Percentiles rank a stretch among this genome's conserved stretches.
phyloP scores from a whole-genome alignment of 768 basidiomycete genomes.

The Lentinula raphanica region DNA sequence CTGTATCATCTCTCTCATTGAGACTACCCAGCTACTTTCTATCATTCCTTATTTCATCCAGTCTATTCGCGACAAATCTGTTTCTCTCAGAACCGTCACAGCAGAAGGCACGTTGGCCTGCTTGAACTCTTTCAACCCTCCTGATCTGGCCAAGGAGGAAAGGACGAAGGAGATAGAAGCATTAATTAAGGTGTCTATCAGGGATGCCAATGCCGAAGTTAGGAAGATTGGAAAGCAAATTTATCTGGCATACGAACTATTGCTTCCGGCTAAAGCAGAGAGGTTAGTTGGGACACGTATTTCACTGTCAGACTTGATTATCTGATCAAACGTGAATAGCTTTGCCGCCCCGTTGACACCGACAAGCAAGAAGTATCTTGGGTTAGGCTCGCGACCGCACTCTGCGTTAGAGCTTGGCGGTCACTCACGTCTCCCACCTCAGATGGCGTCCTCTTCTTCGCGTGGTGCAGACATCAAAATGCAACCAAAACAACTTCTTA shows the following conservation, averaged over 20 bases:
- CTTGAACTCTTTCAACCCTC: constrained; percentile 73
- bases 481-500: background rate
- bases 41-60: constrained; percentile 59
- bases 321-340: constrained; percentile 30
- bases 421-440: background rate
- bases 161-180: constrained; percentile 63
- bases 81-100: constrained; percentile 55
- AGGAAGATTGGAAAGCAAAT: constrained; percentile 64
- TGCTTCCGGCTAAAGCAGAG: constrained; percentile 65
- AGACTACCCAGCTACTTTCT: constrained; percentile 59
- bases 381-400: constrained; percentile 21
- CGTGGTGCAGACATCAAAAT: background rate
- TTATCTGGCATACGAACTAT: constrained; percentile 69
- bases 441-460: background rate
- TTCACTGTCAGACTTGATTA: background rate
- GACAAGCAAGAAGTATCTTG: constrained; percentile 70
- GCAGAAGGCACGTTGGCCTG: constrained; percentile 62
- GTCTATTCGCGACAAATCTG: constrained; percentile 63
- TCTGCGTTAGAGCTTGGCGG: constrained; percentile 18
- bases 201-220: constrained; percentile 73
- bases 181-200: constrained; percentile 60
- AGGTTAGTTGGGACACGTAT: constrained; percentile 33
- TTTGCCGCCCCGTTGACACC: constrained; percentile 73
- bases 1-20: constrained; percentile 57
- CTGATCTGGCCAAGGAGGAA: constrained; percentile 67